Evolutionary conservation across 352 stramenopile species (phyloP).

Genomic region (Phytophthora ohioensis): DNA sequence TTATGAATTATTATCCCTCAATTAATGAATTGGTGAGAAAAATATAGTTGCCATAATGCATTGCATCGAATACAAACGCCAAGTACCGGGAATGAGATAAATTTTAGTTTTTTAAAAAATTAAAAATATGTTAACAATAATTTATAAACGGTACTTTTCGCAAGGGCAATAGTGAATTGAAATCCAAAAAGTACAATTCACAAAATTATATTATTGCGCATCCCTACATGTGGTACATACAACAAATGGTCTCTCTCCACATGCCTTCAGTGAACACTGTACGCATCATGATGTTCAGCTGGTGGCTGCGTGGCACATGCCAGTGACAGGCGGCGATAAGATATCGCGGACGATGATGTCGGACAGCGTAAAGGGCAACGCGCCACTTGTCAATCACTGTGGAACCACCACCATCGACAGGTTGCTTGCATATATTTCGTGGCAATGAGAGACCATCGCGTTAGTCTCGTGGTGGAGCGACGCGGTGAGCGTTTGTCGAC

Average conservation of each 20-base stretch:
- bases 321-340: slow-evolving; percentile 40
- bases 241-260: slow-evolving; percentile 12
- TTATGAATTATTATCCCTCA: too few species aligned
- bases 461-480: slow-evolving; percentile 32
- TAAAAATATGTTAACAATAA: too few species aligned
- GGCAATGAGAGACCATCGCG: slow-evolving; percentile 25
- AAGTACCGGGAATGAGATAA: too few species aligned
- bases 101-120: too few species aligned
- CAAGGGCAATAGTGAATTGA: too few species aligned
- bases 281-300: slow-evolving; percentile 16
- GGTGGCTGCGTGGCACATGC: slow-evolving; percentile 29
- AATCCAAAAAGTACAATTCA: too few species aligned
- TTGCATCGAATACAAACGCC: too few species aligned
- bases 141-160: too few species aligned
- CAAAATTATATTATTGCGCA: too few species aligned
- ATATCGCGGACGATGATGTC: slow-evolving; percentile 26
- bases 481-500: slow-evolving; percentile 22
- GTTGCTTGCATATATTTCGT: slow-evolving; percentile 1
- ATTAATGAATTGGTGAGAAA: too few species aligned
- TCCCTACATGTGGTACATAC: neutral
- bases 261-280: neutral
- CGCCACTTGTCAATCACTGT: slow-evolving; percentile 15
- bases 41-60: too few species aligned
- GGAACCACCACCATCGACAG: neutral
- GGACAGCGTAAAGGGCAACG: slow-evolving; percentile 23